Conservation (phyloP, 2,329 filamentous ascomycete genomes). For the Cladorrhinum sp. region DNA sequence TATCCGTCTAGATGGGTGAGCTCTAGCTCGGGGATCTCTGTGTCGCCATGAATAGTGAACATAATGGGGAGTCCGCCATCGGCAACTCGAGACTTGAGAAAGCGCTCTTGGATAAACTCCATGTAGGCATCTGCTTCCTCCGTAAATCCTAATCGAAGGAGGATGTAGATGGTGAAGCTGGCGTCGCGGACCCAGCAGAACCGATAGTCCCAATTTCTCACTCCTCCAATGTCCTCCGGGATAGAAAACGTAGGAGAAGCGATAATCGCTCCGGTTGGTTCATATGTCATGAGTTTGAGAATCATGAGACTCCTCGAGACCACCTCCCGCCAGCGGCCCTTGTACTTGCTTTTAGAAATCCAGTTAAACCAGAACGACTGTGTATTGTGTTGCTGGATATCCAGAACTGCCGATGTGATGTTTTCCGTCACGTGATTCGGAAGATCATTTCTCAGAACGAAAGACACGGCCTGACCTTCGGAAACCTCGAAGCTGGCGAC, state of each 20-base stretch:
- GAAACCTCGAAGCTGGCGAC: conserved; percentile 56
- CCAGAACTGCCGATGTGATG: conserved; percentile 57
- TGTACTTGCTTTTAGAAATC: conserved; percentile 68
- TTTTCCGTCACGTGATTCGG: conserved; percentile 54
- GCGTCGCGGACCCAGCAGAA: conserved; percentile 76
- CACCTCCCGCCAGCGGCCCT: conserved; percentile 69
- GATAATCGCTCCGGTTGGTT: conserved; percentile 74
- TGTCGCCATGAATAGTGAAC: conserved; percentile 75
- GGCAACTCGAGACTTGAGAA: conserved; percentile 57
- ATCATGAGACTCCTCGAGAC: conserved; percentile 70
- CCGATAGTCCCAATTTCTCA: conserved; percentile 67
- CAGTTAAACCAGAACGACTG: conserved; percentile 71
- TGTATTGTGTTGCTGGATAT: conserved; percentile 65
- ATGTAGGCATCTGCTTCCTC: conserved; percentile 77
- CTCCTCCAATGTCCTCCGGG: conserved; percentile 69
- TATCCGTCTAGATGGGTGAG: conserved; percentile 71
- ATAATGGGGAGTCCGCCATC: conserved; percentile 71
- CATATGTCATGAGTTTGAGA: conserved; percentile 72
- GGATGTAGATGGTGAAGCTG: conserved; percentile 74
- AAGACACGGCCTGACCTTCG: conserved; percentile 67
- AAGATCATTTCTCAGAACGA: conserved; percentile 63
- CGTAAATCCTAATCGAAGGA: conserved; percentile 71
- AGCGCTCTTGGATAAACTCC: conserved; percentile 70
- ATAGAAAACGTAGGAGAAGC: conserved; percentile 75
- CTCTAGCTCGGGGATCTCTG: conserved; percentile 69